A percentile compares a stretch with the other conserved stretches of the same genome.
Conservation (phyloP, 2,329 filamentous ascomycete genomes). For the Fusarium hainanense region DNA sequence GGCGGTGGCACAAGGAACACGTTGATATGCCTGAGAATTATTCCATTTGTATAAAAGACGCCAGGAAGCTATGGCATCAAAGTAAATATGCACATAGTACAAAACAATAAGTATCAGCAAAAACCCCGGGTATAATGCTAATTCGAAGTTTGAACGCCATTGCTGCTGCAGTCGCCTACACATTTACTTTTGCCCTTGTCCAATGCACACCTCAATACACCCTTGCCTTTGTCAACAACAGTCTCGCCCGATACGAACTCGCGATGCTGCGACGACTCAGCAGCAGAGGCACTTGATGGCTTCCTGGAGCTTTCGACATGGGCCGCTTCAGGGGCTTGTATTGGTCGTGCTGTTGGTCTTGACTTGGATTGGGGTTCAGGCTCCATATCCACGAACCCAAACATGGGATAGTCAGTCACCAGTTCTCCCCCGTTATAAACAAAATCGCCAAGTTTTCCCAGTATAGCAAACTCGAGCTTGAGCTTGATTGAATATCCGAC, state of each 20-base stretch:
- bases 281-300: slow-evolving; percentile 9
- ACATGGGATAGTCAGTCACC: slow-evolving; percentile 23
- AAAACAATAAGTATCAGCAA: not conserved
- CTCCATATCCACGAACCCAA: slow-evolving; percentile 33
- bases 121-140: slow-evolving; percentile 18
- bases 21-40: not conserved
- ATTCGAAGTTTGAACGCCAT: slow-evolving; percentile 1
- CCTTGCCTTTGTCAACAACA: slow-evolving; percentile 4
- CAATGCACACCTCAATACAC: slow-evolving; percentile 6
- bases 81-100: not conserved
- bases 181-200: slow-evolving; percentile 24
- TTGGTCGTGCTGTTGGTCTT: not conserved
- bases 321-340: not conserved
- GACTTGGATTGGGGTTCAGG: slow-evolving; percentile 17
- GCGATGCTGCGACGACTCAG: slow-evolving; percentile 7
- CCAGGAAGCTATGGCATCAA: not conserved
- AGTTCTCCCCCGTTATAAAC: slow-evolving; percentile 45
- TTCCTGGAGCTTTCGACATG: slow-evolving; percentile 16
- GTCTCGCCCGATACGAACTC: not conserved
- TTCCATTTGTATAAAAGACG: not conserved
- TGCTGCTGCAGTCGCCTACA: slow-evolving; percentile 1
- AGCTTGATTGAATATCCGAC: slow-evolving; percentile 53
- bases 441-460: slow-evolving; percentile 51
- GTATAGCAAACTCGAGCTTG: slow-evolving; percentile 52
- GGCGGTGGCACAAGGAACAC: not conserved